A percentile compares a stretch with the other conserved stretches of the same genome.
phyloP scores from a whole-genome alignment of 179 eudicot species.

The Spinacia oleracea region DNA sequence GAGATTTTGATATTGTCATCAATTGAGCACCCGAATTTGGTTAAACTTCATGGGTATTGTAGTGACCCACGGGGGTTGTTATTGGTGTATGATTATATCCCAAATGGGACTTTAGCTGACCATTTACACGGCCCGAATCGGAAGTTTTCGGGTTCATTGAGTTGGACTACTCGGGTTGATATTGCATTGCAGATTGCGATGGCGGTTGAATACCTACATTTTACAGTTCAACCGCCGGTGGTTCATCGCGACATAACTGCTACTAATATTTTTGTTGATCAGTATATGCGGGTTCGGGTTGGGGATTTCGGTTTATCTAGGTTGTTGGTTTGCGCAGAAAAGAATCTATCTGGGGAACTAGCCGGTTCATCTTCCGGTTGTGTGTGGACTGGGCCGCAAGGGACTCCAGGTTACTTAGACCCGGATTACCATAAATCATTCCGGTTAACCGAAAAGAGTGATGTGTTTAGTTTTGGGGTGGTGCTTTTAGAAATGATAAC shows the following conservation, averaged over 20 bases:
- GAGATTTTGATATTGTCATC: constrained; percentile 78
- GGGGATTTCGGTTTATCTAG: constrained; percentile 97
- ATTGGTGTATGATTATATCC: constrained; percentile 76
- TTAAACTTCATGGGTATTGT: constrained; percentile 82
- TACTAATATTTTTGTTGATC: constrained; percentile 71
- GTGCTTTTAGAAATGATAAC: constrained; percentile 73
- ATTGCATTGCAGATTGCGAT: constrained; percentile 71
- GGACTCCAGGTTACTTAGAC: constrained; percentile 96
- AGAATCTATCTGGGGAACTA: constrained; percentile 31
- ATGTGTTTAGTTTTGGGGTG: constrained; percentile 84
- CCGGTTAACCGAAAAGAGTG: constrained; percentile 84
- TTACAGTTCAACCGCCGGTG: constrained; percentile 66
- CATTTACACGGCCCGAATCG: constrained; percentile 59
- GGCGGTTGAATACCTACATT: constrained; percentile 82
- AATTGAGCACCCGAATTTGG: constrained; percentile 72
- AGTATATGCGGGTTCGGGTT: constrained; percentile 70
- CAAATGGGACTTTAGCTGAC: constrained; percentile 79
- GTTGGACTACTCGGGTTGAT: constrained; percentile 68
- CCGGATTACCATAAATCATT: constrained; percentile 86
- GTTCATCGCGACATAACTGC: constrained; percentile 90
- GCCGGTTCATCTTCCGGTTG: constrained; percentile 45
- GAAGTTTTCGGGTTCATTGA: constrained; percentile 37
- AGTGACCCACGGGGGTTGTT: constrained; percentile 81
- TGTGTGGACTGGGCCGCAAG: constrained; percentile 97
- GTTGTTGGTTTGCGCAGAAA: constrained; percentile 44